phyloP scores from a whole-genome alignment of 805 yeast genomes.

The Cyberlindnera saturnus region DNA sequence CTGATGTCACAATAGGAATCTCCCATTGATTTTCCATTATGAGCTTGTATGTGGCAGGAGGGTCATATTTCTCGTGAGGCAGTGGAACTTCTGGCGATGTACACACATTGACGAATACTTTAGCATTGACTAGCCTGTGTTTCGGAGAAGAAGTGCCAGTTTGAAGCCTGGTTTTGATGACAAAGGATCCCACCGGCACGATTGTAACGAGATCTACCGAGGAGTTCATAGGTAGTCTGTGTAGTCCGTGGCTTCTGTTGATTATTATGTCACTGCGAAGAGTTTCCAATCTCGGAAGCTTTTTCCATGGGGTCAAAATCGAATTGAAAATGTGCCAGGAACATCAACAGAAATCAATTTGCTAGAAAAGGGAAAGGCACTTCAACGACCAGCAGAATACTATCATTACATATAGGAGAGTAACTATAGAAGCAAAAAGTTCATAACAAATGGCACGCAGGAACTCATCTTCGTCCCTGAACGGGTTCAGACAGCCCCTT shows the following conservation, averaged over 20 bases:
- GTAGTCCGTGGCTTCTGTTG: too few species aligned
- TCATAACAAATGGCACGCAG: conserved; percentile 1
- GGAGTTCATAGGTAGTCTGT: conserved; percentile 1
- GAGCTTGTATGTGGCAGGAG: conserved; percentile 52
- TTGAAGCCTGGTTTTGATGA: conserved; percentile 53
- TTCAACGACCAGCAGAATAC: too few species aligned
- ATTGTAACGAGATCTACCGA: conserved; percentile 22
- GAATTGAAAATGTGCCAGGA: too few species aligned
- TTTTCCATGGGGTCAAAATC: too few species aligned
- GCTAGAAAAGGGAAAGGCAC: too few species aligned
- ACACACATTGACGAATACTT: conserved; percentile 77
- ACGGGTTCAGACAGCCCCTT: conserved; percentile 5
- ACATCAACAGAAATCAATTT: too few species aligned
- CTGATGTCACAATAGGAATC: conserved; percentile 71
- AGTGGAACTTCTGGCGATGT: conserved; percentile 58
- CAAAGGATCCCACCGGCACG: conserved; percentile 65
- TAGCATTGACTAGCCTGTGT: conserved; percentile 38
- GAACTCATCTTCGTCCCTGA: conserved; percentile 11
- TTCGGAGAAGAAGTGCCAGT: conserved; percentile 8
- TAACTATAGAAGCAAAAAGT: too few species aligned
- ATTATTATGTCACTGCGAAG: too few species aligned
- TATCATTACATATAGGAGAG: too few species aligned
- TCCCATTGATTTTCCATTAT: conserved; percentile 77
- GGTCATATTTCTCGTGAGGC: conserved; percentile 50
- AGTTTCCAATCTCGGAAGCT: too few species aligned